A percentile compares a stretch with the other conserved stretches of the same genome.
Conservation (phyloP, 768 basidiomycete genomes). For the Mycena vitilis region DNA sequence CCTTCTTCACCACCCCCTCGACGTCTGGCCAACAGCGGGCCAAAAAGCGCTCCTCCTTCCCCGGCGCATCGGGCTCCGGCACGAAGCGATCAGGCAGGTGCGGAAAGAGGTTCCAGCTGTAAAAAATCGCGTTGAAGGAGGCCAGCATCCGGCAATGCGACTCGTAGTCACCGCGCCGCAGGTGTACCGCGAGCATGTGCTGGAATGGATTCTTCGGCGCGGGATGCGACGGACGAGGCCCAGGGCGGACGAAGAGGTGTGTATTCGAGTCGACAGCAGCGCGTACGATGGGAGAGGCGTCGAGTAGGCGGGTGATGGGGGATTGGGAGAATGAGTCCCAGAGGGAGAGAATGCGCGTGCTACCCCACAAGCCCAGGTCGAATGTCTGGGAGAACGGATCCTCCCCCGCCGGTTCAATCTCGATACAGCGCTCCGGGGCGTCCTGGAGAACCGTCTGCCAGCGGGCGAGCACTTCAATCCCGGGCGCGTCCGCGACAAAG, state of each 20-base stretch:
- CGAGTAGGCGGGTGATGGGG: slow-evolving; percentile 47
- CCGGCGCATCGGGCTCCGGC: slow-evolving; percentile 27
- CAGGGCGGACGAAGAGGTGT: slow-evolving; percentile 47
- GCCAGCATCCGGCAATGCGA: slow-evolving; percentile 35
- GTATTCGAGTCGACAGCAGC: slow-evolving; percentile 50
- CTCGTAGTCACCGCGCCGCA: slow-evolving; percentile 45
- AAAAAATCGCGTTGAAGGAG: slow-evolving; percentile 23
- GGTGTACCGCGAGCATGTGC: slow-evolving; percentile 40
- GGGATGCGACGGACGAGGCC: slow-evolving; percentile 43
- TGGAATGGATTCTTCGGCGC: slow-evolving; percentile 45
- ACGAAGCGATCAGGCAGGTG: slow-evolving; percentile 38
- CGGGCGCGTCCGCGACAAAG: slow-evolving; percentile 43
- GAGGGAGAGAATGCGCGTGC: slow-evolving; percentile 46
- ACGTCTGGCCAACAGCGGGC: slow-evolving; percentile 42
- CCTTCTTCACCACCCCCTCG: slow-evolving; percentile 32
- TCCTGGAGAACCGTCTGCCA: slow-evolving; percentile 56
- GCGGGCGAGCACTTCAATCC: slow-evolving; percentile 49
- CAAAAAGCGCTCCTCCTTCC: slow-evolving; percentile 28
- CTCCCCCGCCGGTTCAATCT: slow-evolving; percentile 45
- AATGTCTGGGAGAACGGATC: slow-evolving; percentile 50
- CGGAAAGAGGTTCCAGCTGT: slow-evolving; percentile 40
- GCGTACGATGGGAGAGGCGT: slow-evolving; percentile 50
- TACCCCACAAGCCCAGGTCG: slow-evolving; percentile 49
- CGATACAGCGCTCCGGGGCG: slow-evolving; percentile 58
- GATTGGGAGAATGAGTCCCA: slow-evolving; percentile 50